Conservation (phyloP, 1,139 yeast species). For the Candida buenavistaensis region DNA sequence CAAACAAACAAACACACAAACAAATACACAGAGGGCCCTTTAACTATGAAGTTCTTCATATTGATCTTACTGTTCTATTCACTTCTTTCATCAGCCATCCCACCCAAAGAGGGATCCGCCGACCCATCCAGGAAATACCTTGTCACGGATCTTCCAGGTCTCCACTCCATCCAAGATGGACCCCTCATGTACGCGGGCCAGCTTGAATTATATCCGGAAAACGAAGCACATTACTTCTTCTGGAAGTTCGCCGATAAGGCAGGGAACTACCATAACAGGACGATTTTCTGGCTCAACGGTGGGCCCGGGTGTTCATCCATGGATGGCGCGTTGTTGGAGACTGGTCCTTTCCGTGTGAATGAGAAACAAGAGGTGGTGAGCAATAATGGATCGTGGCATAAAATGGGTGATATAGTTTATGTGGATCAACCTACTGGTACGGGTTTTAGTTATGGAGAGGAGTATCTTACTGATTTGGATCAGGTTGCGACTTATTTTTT, state of each 20-base stretch:
- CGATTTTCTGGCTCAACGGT: conserved; percentile 90
- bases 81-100: conserved; percentile 17
- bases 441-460: conserved; percentile 71
- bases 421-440: conserved; percentile 97
- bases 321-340: conserved; percentile 95
- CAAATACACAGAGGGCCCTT: too few species aligned
- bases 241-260: conserved; percentile 63
- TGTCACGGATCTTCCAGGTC: conserved; percentile 45
- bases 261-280: conserved; percentile 37
- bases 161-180: too few species aligned
- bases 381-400: conserved; percentile 86
- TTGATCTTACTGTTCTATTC: too few species aligned
- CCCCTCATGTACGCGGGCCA: conserved; percentile 76
- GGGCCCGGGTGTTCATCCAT: conserved; percentile 97
- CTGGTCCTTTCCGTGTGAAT: conserved; percentile 80
- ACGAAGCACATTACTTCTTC: conserved; percentile 69
- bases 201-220: conserved; percentile 52
- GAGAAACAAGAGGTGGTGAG: conserved; percentile 42
- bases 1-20: not conserved
- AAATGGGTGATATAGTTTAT: conserved; percentile 73
- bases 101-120: conserved; percentile 18
- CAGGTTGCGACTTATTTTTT: conserved; percentile 63
- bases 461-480: conserved; percentile 58
- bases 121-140: conserved; percentile 26
- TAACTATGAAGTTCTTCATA: too few species aligned